These are phyloP conservation scores for Nicotiana noctiflora DNA, from an alignment of 257 asterid species.

Conservation along the genomic window DNA sequence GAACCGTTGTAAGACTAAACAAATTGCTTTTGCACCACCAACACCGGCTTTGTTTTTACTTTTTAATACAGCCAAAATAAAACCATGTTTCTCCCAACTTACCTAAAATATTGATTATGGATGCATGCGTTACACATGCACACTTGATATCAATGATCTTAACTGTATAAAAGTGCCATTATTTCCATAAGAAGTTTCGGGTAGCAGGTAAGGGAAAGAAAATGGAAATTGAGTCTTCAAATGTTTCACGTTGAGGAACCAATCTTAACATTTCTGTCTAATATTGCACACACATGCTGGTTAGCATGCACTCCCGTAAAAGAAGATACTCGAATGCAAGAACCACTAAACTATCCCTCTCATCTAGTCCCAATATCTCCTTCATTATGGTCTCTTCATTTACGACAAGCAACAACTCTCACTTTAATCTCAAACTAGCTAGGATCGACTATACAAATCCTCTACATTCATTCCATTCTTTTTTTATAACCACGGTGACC, in stretches of 20 bases:
- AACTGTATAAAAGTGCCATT: background rate
- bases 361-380: background rate
- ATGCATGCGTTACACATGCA: constrained; percentile 2
- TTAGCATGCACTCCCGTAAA: background rate
- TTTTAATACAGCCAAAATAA: background rate
- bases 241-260: background rate
- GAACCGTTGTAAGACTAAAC: constrained; percentile 14
- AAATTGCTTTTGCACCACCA: constrained; percentile 1
- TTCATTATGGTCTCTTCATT: background rate
- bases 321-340: background rate
- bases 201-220: background rate
- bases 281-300: background rate
- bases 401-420: background rate
- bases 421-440: constrained; percentile 4
- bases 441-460: background rate
- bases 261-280: background rate
- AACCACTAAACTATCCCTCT: background rate
- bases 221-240: background rate
- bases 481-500: no score
- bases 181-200: background rate
- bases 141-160: background rate
- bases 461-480: background rate
- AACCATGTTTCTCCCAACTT: background rate
- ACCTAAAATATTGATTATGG: background rate
- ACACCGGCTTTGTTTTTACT: background rate